Percentiles rank a stretch among this genome's conserved stretches.
These are phyloP conservation scores for Mangifera indica DNA, from an alignment of 345 rosid species.

Conservation along the genomic window DNA sequence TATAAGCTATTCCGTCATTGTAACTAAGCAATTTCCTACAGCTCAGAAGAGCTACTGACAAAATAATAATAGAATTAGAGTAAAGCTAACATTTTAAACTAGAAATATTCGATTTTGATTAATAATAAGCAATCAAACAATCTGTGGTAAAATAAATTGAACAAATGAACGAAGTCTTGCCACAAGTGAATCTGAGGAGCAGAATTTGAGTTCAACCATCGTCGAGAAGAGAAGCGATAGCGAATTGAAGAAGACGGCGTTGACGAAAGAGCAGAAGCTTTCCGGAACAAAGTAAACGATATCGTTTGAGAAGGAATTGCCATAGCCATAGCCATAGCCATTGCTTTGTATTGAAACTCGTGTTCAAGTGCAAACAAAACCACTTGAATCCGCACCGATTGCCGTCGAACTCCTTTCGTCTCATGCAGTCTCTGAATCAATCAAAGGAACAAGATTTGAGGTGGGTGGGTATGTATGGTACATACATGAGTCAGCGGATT, in stretches of 20 bases:
- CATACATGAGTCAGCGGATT: neutral
- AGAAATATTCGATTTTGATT: neutral
- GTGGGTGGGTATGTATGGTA: neutral
- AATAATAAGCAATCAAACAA: neutral
- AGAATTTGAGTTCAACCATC: slow-evolving; percentile 50
- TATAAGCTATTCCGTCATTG: no score
- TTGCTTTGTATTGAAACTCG: neutral
- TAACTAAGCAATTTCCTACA: neutral
- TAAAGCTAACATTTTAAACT: neutral
- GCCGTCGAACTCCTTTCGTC: slow-evolving; percentile 30
- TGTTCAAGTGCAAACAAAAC: slow-evolving; percentile 32
- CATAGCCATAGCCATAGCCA: slow-evolving; percentile 47
- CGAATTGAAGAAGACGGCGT: slow-evolving; percentile 45
- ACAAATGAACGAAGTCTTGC: neutral
- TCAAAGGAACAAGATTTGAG: neutral
- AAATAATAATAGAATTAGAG: neutral
- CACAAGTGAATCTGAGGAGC: slow-evolving; percentile 35
- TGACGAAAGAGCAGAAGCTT: slow-evolving; percentile 35
- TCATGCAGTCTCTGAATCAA: slow-evolving; percentile 53
- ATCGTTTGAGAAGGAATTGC: slow-evolving; percentile 38
- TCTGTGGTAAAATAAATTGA: neutral
- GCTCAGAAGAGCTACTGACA: no score
- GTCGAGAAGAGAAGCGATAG: slow-evolving; percentile 60
- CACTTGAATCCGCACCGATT: slow-evolving; percentile 37
- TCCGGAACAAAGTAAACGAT: slow-evolving; percentile 31